Evolutionary conservation across 2,329 filamentous ascomycete species (phyloP).

Genomic region (Pseudogymnoascus sp.): DNA sequence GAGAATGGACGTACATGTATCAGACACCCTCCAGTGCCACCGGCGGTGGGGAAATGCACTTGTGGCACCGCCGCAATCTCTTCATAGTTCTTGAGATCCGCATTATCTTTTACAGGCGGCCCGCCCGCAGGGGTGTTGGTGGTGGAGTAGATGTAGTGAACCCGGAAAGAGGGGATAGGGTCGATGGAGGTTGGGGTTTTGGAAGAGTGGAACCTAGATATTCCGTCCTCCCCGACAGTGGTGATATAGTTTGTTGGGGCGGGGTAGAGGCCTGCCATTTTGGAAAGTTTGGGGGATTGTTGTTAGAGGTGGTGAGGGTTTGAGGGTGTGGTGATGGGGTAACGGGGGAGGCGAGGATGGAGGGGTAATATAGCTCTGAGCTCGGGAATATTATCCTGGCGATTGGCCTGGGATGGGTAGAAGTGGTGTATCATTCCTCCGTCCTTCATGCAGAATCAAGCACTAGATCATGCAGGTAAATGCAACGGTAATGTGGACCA

Average conservation of each 20-base stretch:
- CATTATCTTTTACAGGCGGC: not conserved
- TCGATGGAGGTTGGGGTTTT: not conserved
- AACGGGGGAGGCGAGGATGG: not conserved
- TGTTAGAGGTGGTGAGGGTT: not conserved
- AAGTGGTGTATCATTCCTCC: not conserved
- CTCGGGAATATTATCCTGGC: not conserved
- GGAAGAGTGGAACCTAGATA: not conserved
- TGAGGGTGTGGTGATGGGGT: not conserved
- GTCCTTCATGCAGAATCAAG: not conserved
- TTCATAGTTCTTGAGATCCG: not conserved
- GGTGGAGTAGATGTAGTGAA: not conserved
- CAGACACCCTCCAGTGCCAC: not conserved
- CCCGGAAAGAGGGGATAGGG: not conserved
- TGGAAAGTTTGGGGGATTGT: not conserved
- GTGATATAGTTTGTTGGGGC: conserved; percentile 1
- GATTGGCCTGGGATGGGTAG: not conserved
- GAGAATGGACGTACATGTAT: not conserved
- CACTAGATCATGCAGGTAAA: not conserved
- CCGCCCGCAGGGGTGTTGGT: not conserved
- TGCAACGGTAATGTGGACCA: not conserved
- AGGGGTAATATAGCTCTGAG: not conserved
- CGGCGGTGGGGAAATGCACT: not conserved
- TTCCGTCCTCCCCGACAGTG: not conserved
- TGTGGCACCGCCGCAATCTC: not conserved
- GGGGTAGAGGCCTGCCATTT: conserved; percentile 6